Evolutionary conservation across 208 protist species (phyloP).

Genomic region (Acanthamoeba healyi): DNA sequence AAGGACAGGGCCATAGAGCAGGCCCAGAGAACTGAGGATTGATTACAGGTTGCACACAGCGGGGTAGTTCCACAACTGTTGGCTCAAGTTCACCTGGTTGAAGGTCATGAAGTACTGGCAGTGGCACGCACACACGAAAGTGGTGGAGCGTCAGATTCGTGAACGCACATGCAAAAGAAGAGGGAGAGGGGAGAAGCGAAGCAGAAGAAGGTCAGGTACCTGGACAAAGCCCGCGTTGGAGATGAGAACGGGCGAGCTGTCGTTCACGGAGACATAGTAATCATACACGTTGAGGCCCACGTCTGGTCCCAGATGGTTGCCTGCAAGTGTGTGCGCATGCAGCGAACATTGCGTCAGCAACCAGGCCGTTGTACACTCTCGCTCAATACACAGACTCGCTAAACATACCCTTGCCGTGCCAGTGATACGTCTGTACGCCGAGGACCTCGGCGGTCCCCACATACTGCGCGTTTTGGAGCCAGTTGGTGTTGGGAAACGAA

Average conservation of each 20-base stretch:
- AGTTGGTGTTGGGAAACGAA: conserved; percentile 9
- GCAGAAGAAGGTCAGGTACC: not conserved
- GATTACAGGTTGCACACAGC: not conserved
- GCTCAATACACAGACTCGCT: no score
- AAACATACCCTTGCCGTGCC: conserved; percentile 49
- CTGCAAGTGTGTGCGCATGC: not conserved
- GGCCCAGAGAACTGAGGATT: no score
- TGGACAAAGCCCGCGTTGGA: conserved; percentile 32
- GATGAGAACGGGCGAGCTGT: conserved; percentile 46
- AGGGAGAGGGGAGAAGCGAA: not conserved
- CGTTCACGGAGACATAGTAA: not conserved
- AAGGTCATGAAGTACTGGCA: conserved; percentile 60
- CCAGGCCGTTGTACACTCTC: no score
- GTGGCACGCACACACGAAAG: not conserved
- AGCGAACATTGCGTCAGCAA: no score
- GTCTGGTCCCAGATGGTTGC: conserved; percentile 20
- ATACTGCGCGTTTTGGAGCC: conserved; percentile 24
- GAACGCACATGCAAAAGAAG: not conserved
- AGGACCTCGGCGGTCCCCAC: not conserved
- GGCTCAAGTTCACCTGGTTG: not conserved
- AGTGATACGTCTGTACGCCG: conserved; percentile 2
- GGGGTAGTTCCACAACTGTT: conserved; percentile 16
- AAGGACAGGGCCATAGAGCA: not conserved
- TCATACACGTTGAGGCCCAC: conserved; percentile 13
- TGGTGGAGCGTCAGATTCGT: not conserved